Percentiles rank a stretch among this genome's conserved stretches.
Evolutionary conservation across 2,329 filamentous ascomycete species (phyloP).

Genomic region (Aspergillus novofumigatus): DNA sequence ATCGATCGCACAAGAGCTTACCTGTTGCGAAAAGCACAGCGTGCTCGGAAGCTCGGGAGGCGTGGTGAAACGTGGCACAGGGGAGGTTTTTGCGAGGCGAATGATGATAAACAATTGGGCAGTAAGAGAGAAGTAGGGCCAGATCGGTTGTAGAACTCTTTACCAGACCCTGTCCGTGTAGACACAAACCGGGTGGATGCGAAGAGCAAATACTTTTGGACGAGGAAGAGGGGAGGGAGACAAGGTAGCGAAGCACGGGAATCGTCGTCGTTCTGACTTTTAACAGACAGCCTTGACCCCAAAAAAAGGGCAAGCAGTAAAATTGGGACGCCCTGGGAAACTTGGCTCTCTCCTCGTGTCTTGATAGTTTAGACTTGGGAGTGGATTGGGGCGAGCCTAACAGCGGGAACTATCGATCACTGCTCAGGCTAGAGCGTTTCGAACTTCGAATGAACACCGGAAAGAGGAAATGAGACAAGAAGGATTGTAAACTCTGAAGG

Average conservation of each 20-base stretch:
- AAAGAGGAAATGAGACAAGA: neutral
- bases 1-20: conserved; percentile 15
- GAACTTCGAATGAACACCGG: neutral
- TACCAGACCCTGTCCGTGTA: neutral
- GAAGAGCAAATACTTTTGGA: neutral
- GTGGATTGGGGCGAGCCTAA: conserved; percentile 11
- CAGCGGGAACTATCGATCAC: conserved; percentile 13
- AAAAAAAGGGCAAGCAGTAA: neutral
- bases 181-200: neutral
- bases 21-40: conserved; percentile 8
- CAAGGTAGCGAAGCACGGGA: neutral
- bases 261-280: neutral
- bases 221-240: neutral
- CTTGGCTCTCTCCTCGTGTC: neutral
- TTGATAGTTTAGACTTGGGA: neutral
- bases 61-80: conserved; percentile 19
- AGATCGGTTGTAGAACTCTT: neutral
- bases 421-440: conserved; percentile 5
- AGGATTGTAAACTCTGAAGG: neutral
- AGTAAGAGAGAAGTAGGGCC: conserved; percentile 14
- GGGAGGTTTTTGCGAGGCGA: conserved; percentile 6
- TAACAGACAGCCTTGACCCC: neutral
- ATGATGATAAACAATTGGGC: conserved; percentile 18
- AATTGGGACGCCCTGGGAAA: neutral
- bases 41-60: conserved; percentile 16